Base-by-base conservation (phyloP, 345 rosid genomes). In the Physaria fendleri region DNA sequence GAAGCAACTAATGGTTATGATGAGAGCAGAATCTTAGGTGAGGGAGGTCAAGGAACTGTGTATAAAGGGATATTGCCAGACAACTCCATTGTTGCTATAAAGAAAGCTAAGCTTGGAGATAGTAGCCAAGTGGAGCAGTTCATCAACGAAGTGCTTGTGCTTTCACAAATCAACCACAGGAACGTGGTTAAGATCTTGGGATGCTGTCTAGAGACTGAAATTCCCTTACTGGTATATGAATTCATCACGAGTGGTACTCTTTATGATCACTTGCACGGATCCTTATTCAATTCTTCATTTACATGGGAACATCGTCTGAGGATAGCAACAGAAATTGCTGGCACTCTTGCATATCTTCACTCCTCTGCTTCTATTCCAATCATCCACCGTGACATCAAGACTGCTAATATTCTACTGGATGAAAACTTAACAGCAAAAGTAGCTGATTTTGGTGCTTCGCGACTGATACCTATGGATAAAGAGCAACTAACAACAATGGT, bases 381-480 rank as follows among this genome's bases (percentile, higher is more conserved):
- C 25, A 72, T 74, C 4, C 83, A 76, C 18, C 58, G 83, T 1
- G 83, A 81, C 56, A 16, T 82, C 30, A 82, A 79, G 65, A 59
- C 82, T 2, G 57, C 77, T 2, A 79, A 79, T 32, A 77, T 81
- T 32, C 80, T 81, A 4, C 22, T 77, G 3, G 80, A 79, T 35
- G 68, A 58, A 8, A 55, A 62, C 6, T 73, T 52, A 59, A 70
- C 69, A 0, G 78, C 77, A 5, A 79, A 79, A 45, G 81, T 81
- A 15, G 77, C 81, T 1, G 81, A 79, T 33, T 81, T 78, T 25
- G 81, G 86, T 18, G 77, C 72, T 24, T 81, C 86, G 5, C 72
- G 74, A 24, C 20, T 76, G 18, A 66, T 81, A 54, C 77, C 81
- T 0, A 17, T 74, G 37, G 79, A 81, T 35, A 56, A 72, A 61